Evolutionary conservation across 2,329 filamentous ascomycete genomes (phyloP).

Genomic region (Lojkania enalia): DNA sequence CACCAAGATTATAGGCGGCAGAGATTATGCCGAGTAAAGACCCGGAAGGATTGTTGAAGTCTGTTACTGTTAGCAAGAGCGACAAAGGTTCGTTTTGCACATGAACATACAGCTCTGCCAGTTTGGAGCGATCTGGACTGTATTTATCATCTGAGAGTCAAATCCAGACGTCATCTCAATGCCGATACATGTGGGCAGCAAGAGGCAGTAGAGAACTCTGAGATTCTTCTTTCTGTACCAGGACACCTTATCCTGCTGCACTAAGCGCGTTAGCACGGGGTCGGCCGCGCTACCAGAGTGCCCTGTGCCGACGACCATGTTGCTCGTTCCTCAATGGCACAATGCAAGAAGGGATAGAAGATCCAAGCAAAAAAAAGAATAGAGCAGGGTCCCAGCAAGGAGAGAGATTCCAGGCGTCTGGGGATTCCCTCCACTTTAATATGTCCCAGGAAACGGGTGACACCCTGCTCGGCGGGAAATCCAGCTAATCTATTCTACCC

Average conservation of each 20-base stretch:
- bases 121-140: slow-evolving; percentile 30
- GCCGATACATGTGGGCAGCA: slow-evolving; percentile 39
- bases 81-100: neutral
- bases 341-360: too few species aligned
- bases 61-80: slow-evolving; percentile 15
- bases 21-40: slow-evolving; percentile 51
- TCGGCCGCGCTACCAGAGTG: slow-evolving; percentile 28
- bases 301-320: neutral
- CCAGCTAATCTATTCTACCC: too few species aligned
- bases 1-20: slow-evolving; percentile 50
- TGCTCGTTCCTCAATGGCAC: neutral
- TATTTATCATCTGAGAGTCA: slow-evolving; percentile 40
- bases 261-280: slow-evolving; percentile 46
- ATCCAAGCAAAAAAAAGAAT: too few species aligned
- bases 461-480: too few species aligned
- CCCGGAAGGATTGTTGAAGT: slow-evolving; percentile 44
- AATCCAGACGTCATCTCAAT: slow-evolving; percentile 41
- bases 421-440: too few species aligned
- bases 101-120: slow-evolving; percentile 31
- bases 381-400: too few species aligned
- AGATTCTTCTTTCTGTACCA: slow-evolving; percentile 47
- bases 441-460: too few species aligned
- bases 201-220: slow-evolving; percentile 39
- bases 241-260: slow-evolving; percentile 44
- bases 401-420: too few species aligned